Evolutionary conservation across 108 stramenopile genomes (phyloP).

Genomic region (Skeletonema costatum): DNA sequence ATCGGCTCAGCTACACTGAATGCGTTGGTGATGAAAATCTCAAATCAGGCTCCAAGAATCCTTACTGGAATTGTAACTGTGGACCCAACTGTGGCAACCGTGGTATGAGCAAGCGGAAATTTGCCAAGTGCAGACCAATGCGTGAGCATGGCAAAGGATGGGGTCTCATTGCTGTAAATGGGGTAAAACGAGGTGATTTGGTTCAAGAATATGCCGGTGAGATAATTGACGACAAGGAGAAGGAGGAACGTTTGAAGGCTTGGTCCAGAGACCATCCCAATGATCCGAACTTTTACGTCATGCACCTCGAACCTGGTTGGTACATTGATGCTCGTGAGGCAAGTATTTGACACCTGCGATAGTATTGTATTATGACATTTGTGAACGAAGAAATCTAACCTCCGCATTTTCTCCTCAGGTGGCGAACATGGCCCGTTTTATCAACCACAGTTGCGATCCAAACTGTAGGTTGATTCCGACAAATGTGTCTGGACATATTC

Average conservation of each 20-base stretch:
- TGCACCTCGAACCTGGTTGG: conserved; percentile 81
- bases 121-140: conserved; percentile 71
- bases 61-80: conserved; percentile 74
- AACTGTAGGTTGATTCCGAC: conserved; percentile 87
- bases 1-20: conserved; percentile 73
- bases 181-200: conserved; percentile 69
- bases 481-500: conserved; percentile 82
- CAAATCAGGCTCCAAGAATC: conserved; percentile 45
- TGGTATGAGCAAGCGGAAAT: conserved; percentile 55
- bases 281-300: conserved; percentile 95
- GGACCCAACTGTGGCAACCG: conserved; percentile 90
- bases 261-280: conserved; percentile 85
- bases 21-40: conserved; percentile 68
- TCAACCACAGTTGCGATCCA: conserved; percentile 95
- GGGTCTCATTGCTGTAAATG: conserved; percentile 81
- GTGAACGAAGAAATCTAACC: too few species aligned
- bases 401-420: too few species aligned
- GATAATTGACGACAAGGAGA: conserved; percentile 82
- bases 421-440: conserved; percentile 88
- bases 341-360: too few species aligned
- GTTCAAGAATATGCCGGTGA: conserved; percentile 93
- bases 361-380: too few species aligned
- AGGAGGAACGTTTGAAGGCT: conserved; percentile 64
- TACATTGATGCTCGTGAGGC: conserved; percentile 91
- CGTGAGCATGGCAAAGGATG: conserved; percentile 89